These are phyloP conservation scores for Suhomyces coccinellae DNA, from an alignment of 1,139 yeast genomes.

Conservation along the genomic window DNA sequence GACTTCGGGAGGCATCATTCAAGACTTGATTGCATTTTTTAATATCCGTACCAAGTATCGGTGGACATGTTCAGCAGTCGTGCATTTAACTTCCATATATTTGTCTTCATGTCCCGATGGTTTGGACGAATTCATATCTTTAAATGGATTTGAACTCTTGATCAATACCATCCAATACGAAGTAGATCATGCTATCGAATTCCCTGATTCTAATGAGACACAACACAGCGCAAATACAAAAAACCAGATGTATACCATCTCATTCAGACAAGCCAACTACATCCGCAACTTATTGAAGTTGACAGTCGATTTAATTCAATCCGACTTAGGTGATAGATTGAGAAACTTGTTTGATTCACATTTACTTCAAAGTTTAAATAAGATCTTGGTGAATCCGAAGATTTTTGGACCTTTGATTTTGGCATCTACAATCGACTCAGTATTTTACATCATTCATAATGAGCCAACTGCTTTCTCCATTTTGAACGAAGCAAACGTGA, in stretches of 20 bases:
- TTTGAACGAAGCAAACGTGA: conserved; percentile 73
- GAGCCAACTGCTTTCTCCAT: conserved; percentile 90
- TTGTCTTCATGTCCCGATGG: conserved; percentile 49
- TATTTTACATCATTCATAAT: conserved; percentile 76
- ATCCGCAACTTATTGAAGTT: conserved; percentile 60
- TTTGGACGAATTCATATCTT: conserved; percentile 59
- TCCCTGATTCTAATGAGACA: conserved; percentile 37
- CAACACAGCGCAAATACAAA: conserved; percentile 35
- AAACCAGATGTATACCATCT: conserved; percentile 53
- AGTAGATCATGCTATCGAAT: conserved; percentile 60
- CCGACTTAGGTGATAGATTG: conserved; percentile 80
- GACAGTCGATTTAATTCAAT: conserved; percentile 61
- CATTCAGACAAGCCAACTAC: conserved; percentile 65
- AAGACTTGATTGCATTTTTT: conserved; percentile 64
- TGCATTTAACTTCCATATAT: conserved; percentile 60
- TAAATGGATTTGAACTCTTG: conserved; percentile 64
- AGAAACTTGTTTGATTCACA: conserved; percentile 87
- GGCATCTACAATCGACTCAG: conserved; percentile 62
- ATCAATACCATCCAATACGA: conserved; percentile 66
- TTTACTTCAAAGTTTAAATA: conserved; percentile 59
- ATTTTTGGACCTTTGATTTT: conserved; percentile 73
- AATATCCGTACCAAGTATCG: conserved; percentile 51
- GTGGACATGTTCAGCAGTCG: conserved; percentile 64
- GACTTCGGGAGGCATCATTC: conserved; percentile 70
- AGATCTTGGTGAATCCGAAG: conserved; percentile 55